Evolutionary conservation across 495 filamentous ascomycete genomes (phyloP), one percentile per base, ranked within the genome.

Genomic region (Podospora fimiseda): DNA sequence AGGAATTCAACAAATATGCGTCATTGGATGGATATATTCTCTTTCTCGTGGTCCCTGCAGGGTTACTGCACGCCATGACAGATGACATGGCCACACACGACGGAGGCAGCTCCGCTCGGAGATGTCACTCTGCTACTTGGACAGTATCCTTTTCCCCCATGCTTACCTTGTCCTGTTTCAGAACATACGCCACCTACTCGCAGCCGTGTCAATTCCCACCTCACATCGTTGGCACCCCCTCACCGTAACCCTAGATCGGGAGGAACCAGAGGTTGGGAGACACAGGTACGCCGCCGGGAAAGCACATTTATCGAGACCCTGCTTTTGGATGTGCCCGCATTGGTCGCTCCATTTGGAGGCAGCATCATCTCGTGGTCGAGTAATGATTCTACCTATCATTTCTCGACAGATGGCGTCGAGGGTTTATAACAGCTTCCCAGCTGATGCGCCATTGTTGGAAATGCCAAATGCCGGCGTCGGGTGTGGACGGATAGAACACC

Each of bases 321-420:
- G n/a, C n/a, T 37, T 42, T 37, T 4, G 42, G 14, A 9, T 39
- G 42, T n/a, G n/a, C n/a, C 39, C 44, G 49, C 55, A 39, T 37
- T 44, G 43, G 36, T 48, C 49, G 48, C 54, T 48, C 43, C 22
- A 43, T 57, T 21, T 30, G 48, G 48, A 21, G 19, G 23, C n/a
- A 41, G n/a, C n/a, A n/a, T n/a, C 20, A 19, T 37, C 11, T 45
- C 19, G 40, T 43, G 15, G 40, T 40, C 44, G 14, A 22, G 44
- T 24, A n/a, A n/a, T n/a, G n/a, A n/a, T n/a, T n/a, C n/a, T n/a
- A n/a, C 27, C 27, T 33, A 33, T 33, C 27, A 33, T 33, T 33
- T 33, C 11, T 33, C 27, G 27, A 33, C 27, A 33, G 5, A 11
- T 6, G 5, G 27, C 27, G 11, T 11, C 11, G 11, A 11, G 27